A percentile compares a stretch with the other conserved stretches of the same genome.
These are phyloP conservation scores for Starmerella cellae DNA, from an alignment of 805 yeast genomes.

Conservation along the genomic window DNA sequence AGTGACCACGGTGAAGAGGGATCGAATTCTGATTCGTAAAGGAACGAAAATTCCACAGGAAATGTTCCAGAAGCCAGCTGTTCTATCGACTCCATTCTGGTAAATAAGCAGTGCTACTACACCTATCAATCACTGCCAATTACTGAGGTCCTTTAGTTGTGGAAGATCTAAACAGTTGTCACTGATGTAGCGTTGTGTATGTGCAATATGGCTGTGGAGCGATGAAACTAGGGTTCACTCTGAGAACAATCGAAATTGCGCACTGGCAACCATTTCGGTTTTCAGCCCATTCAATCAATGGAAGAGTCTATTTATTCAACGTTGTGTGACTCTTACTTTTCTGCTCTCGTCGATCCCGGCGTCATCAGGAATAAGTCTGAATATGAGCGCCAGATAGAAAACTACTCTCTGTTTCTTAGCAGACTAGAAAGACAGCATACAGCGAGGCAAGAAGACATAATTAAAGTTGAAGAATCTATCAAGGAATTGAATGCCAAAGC, in stretches of 20 bases:
- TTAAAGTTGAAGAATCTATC: neutral
- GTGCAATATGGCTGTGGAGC: too few species aligned
- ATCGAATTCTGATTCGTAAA: slow-evolving; percentile 11
- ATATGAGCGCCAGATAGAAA: neutral
- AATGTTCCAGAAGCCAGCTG: slow-evolving; percentile 9
- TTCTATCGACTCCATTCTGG: slow-evolving; percentile 10
- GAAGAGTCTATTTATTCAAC: slow-evolving; percentile 6
- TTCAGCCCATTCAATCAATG: too few species aligned
- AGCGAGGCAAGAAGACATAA: slow-evolving; percentile 5
- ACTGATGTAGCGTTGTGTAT: too few species aligned
- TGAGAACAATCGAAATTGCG: too few species aligned
- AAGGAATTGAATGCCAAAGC: neutral
- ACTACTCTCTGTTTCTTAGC: slow-evolving; percentile 1
- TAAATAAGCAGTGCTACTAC: too few species aligned
- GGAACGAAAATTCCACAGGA: slow-evolving; percentile 9
- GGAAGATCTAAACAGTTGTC: too few species aligned
- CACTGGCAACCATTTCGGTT: too few species aligned
- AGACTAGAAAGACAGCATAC: slow-evolving; percentile 5
- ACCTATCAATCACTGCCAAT: too few species aligned
- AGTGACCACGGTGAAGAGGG: slow-evolving; percentile 24
- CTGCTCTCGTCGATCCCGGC: neutral
- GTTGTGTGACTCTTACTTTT: slow-evolving; percentile 4
- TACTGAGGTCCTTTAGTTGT: too few species aligned
- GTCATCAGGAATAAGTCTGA: neutral
- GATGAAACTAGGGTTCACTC: too few species aligned